Conservation (phyloP, 805 yeast genomes). For the Yarrowia hollandica region DNA sequence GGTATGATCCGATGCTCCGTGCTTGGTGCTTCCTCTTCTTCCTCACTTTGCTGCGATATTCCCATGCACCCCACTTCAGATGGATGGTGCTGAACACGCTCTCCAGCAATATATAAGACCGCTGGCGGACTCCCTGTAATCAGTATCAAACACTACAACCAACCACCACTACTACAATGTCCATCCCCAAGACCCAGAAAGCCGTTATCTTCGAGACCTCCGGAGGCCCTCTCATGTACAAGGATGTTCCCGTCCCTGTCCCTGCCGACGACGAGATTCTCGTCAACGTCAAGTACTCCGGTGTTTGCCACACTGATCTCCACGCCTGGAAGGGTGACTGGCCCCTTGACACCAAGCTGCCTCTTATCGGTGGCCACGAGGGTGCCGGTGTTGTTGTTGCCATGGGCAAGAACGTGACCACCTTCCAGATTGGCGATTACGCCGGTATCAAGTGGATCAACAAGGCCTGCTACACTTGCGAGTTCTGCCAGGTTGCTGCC, state of each 20-base stretch:
- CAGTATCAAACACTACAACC: neutral
- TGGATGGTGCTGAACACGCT: too few relatives aligned
- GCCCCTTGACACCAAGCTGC: conserved; percentile 74
- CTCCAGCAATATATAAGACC: neutral
- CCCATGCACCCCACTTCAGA: conserved; percentile 20
- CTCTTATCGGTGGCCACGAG: conserved; percentile 85
- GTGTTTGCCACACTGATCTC: conserved; percentile 14
- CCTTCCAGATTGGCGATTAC: conserved; percentile 4
- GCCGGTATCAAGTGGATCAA: conserved; percentile 19
- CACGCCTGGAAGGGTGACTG: conserved; percentile 54
- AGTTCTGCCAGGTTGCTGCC: conserved; percentile 13
- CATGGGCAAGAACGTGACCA: conserved; percentile 21
- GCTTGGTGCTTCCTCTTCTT: too few relatives aligned
- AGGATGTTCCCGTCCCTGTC: neutral
- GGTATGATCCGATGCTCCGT: too few relatives aligned
- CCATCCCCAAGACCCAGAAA: conserved; percentile 66
- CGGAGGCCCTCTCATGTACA: conserved; percentile 31
- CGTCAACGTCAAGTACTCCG: conserved; percentile 11
- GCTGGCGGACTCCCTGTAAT: too few relatives aligned
- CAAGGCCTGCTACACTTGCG: conserved; percentile 18
- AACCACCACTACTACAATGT: neutral
- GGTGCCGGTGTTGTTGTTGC: conserved; percentile 87
- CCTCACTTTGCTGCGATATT: conserved; percentile 14
- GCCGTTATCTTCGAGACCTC: conserved; percentile 66
- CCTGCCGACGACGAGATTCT: conserved; percentile 20